phyloP scores from a whole-genome alignment of 2,329 filamentous ascomycete species.

The Pyrenophora teres region DNA sequence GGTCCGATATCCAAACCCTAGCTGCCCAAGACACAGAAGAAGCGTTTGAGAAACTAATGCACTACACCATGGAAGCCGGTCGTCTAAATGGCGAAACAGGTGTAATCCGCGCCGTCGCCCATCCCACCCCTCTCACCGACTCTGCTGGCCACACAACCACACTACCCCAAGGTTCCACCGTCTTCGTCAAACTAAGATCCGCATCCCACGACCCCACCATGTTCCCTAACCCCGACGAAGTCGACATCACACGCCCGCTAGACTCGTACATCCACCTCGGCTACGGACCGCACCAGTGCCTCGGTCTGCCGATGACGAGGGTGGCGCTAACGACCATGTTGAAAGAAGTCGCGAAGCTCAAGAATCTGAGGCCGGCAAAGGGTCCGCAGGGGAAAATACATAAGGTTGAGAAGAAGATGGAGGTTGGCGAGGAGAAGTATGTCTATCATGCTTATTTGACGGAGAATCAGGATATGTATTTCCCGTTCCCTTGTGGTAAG shows the following conservation, averaged over 20 bases:
- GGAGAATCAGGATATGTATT: slow-evolving; percentile 54
- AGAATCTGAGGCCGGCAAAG: slow-evolving; percentile 46
- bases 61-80: slow-evolving; percentile 56
- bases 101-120: slow-evolving; percentile 46
- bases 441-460: slow-evolving; percentile 53
- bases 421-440: slow-evolving; percentile 33
- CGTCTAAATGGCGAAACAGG: slow-evolving; percentile 53
- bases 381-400: slow-evolving; percentile 50
- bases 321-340: slow-evolving; percentile 54
- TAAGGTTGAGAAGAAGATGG: slow-evolving; percentile 47
- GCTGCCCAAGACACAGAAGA: slow-evolving; percentile 49
- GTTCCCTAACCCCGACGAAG: slow-evolving; percentile 50
- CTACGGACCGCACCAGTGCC: slow-evolving; percentile 50
- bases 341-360: slow-evolving; percentile 49
- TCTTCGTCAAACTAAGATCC: slow-evolving; percentile 52
- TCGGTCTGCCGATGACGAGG: slow-evolving; percentile 51
- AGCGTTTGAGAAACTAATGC: slow-evolving; percentile 55
- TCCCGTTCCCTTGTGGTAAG: slow-evolving; percentile 55
- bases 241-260: slow-evolving; percentile 47
- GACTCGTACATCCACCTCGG: slow-evolving; percentile 54
- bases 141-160: slow-evolving; percentile 33
- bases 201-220: slow-evolving; percentile 47
- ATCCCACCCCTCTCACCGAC: slow-evolving; percentile 42
- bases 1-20: slow-evolving; percentile 55
- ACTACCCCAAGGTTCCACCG: slow-evolving; percentile 45